Percentiles rank a stretch among this genome's conserved stretches.
Conservation (phyloP, 371 early-diverging fungal species). For the Lichtheimia ramosa region DNA sequence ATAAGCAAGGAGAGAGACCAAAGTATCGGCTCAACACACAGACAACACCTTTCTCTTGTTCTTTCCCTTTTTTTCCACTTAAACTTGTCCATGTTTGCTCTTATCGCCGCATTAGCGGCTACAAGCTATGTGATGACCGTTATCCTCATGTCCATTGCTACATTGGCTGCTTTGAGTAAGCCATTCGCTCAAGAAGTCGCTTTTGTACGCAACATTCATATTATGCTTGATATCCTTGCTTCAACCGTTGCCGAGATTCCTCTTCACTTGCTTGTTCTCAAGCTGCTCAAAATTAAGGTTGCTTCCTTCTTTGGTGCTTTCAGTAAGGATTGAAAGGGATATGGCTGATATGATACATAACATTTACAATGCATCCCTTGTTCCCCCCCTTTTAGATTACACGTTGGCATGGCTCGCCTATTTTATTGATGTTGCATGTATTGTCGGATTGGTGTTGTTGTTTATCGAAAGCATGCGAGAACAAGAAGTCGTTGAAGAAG, state of each 20-base stretch:
- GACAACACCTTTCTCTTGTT: neutral
- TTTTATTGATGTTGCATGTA: conserved; percentile 21
- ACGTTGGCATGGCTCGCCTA: conserved; percentile 18
- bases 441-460: conserved; percentile 17
- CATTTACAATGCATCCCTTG: neutral
- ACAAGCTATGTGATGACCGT: conserved; percentile 14
- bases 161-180: conserved; percentile 14
- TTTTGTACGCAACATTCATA: conserved; percentile 5
- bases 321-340: conserved; percentile 17
- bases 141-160: conserved; percentile 3
- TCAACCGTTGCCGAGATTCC: conserved; percentile 26
- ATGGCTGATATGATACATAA: neutral
- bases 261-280: conserved; percentile 23
- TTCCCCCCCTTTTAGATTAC: conserved; percentile 13
- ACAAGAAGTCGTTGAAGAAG: conserved; percentile 19
- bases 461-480: conserved; percentile 28
- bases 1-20: no score
- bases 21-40: no score
- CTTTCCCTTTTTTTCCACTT: neutral
- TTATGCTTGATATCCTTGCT: conserved; percentile 15
- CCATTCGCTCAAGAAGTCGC: neutral
- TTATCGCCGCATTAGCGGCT: conserved; percentile 17
- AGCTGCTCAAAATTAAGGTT: conserved; percentile 12
- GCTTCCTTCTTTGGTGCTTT: conserved; percentile 27
- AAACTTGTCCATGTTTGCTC: conserved; percentile 6